phyloP scores from a whole-genome alignment of 352 stramenopile species.

The Globisporangium orthogonon region DNA sequence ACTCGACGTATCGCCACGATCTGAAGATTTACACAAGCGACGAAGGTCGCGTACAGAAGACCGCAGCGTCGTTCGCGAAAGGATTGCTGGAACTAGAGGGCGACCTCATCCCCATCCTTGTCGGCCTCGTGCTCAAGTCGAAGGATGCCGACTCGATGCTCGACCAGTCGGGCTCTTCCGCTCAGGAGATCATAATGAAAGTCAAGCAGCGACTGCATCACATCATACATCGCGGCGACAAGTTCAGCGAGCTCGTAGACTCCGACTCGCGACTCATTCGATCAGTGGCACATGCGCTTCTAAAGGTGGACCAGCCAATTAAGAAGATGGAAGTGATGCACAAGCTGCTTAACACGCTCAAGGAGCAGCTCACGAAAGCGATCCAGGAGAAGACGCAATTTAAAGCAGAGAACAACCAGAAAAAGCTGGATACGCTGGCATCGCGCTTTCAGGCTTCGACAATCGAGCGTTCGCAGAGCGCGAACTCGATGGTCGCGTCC shows the following conservation, averaged over 20 bases:
- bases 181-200: constrained; percentile 86
- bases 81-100: constrained; percentile 98
- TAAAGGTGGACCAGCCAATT: constrained; percentile 91
- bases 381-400: constrained; percentile 74
- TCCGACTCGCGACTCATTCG: constrained; percentile 76
- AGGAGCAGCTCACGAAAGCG: constrained; percentile 84
- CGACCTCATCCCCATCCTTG: constrained; percentile 98
- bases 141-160: constrained; percentile 95
- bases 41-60: constrained; percentile 99
- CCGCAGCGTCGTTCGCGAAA: constrained; percentile 98
- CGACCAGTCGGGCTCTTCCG: constrained; percentile 96
- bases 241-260: constrained; percentile 70
- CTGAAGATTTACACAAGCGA: constrained; percentile 99
- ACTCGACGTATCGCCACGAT: constrained; percentile 99
- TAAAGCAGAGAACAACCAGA: constrained; percentile 32
- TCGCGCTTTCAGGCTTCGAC: constrained; percentile 19
- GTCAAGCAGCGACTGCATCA: constrained; percentile 86
- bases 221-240: constrained; percentile 82
- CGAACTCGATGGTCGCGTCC: constrained; percentile 40
- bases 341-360: constrained; percentile 91
- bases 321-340: constrained; percentile 90
- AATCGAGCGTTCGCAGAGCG: constrained; percentile 61
- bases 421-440: constrained; percentile 33
- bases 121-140: constrained; percentile 88
- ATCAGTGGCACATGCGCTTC: constrained; percentile 70